Evolutionary conservation across 225 moss, liverwort and hornwort genomes (phyloP), one percentile per base, ranked within the genome.

Genomic region (Marchantia paleacea): DNA sequence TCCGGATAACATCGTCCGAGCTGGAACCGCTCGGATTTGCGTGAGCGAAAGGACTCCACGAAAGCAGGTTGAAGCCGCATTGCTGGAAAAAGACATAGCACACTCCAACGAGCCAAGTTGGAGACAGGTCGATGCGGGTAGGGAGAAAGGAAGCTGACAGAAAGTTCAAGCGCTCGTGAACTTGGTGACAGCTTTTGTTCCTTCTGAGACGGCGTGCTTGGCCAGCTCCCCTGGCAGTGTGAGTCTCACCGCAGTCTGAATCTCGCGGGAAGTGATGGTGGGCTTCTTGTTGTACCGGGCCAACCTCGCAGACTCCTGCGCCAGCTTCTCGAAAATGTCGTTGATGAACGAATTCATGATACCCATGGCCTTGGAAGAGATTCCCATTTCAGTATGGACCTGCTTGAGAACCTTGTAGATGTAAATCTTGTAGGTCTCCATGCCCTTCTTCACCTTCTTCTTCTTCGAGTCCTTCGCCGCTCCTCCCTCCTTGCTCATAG

Each of bases 291-390:
- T 80, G 31, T 80, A 80, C 11, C 80, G 52, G 8, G 80, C 80
- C 60, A 80, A 50, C 60, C 80, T 55, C 19, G 80, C 80, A n/a
- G 80, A 63, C 80, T 80, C 80, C 69, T 71, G 72, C 70, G 80
- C 80, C 72, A 80, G 19, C 72, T 80, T 80, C 72, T 80, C 80
- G 48, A 79, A 79, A 55, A 79, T 79, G 49, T 79, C 79, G 24
- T 79, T 79, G 79, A 79, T 79, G 47, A 80, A 80, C 1, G 80
- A 80, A 48, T 80, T 80, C 80, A 80, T 80, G 57, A 80, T 80
- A 1, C 80, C 80, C 80, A 80, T 80, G 3, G 80, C 70, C 28
- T 80, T 80, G 71, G 80, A 80, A 1, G 80, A 80, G 5, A 80
- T 80, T 18, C 80, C 80, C 55, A 80, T 55, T 49, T 80, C 80